A percentile compares a stretch with the other conserved stretches of the same genome.
phyloP scores from a whole-genome alignment of 306 rosid genomes.

The Acacia crassicarpa region DNA sequence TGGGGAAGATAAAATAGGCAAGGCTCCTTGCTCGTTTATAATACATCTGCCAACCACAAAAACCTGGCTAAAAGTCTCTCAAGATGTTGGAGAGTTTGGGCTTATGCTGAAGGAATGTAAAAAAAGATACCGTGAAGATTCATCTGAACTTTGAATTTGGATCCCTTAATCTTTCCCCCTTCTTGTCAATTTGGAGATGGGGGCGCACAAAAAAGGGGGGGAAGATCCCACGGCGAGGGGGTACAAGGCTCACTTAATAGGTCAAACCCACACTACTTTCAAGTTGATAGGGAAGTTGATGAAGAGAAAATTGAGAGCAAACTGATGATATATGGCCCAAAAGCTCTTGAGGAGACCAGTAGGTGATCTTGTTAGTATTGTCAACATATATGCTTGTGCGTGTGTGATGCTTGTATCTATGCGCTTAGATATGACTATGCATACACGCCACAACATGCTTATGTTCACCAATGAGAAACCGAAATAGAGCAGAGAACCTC shows the following conservation, averaged over 20 bases:
- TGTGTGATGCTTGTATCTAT: neutral
- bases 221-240: neutral
- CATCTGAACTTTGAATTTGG: neutral
- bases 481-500: slow-evolving; percentile 11
- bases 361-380: neutral
- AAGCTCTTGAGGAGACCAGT: neutral
- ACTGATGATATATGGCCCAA: neutral
- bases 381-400: neutral
- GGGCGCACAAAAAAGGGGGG: neutral
- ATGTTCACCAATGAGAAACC: neutral
- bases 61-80: neutral
- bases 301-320: neutral
- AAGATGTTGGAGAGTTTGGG: neutral
- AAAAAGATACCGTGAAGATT: neutral
- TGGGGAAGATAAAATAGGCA: too few species aligned
- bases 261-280: neutral
- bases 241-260: neutral
- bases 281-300: neutral
- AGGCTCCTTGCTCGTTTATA: neutral
- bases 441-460: neutral
- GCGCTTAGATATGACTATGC: neutral
- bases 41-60: neutral
- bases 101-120: neutral
- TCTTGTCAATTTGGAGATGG: neutral
- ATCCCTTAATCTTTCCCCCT: neutral